Conservation (phyloP, 139 green algal genomes). For the Volvox reticuliferus region DNA sequence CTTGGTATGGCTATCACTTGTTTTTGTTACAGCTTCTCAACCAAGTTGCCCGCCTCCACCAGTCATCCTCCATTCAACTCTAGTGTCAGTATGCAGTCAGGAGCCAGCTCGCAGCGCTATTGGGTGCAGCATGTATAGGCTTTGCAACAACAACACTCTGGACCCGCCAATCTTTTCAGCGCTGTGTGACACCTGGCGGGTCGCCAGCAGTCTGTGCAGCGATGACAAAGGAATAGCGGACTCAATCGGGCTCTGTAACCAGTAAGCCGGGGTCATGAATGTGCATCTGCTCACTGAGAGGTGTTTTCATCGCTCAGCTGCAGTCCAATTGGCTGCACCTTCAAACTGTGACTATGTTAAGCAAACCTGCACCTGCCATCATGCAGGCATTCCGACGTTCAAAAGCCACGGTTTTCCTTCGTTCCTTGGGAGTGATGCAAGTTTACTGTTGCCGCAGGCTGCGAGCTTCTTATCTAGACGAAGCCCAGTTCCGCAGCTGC, state of each 20-base stretch:
- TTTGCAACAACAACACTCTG: background rate
- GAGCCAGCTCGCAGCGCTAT: background rate
- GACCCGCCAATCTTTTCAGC: background rate
- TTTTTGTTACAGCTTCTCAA: background rate
- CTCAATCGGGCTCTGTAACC: background rate
- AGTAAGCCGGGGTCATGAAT: background rate
- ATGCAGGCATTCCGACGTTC: no score
- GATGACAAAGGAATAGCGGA: background rate
- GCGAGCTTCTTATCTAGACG: background rate
- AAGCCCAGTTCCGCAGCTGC: slow-evolving; percentile 4
- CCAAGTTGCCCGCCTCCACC: background rate
- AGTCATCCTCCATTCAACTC: background rate
- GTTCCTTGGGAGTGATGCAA: background rate
- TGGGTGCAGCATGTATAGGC: slow-evolving; percentile 26
- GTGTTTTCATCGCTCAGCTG: background rate
- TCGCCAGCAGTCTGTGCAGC: slow-evolving; percentile 10
- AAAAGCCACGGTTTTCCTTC: background rate
- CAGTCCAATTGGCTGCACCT: background rate
- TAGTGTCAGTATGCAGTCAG: background rate
- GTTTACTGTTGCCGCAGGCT: background rate
- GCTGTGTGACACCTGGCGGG: background rate
- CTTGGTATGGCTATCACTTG: background rate
- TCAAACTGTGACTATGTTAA: no score
- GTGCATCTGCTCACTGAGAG: no score
- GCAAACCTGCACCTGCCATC: no score